Percentiles rank a stretch among this genome's conserved stretches.
These are phyloP conservation scores for Chrysoporthe deuterocubensis DNA, from an alignment of 2,329 filamentous ascomycete species.

Conservation along the genomic window DNA sequence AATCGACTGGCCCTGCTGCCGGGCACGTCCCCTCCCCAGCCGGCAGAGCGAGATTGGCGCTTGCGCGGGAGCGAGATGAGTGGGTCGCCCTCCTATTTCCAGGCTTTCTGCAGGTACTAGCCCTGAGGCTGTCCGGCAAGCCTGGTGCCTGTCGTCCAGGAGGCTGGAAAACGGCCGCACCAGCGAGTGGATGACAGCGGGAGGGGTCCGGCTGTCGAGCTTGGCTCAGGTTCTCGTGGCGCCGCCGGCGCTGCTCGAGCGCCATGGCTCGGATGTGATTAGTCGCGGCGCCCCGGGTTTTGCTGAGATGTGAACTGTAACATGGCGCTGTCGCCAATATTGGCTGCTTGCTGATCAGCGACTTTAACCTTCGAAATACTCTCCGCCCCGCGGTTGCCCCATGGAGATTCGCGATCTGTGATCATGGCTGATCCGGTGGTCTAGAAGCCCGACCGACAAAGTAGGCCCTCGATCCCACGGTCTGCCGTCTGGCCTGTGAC, in stretches of 20 bases:
- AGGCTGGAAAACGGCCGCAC: not conserved
- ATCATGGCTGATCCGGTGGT: not conserved
- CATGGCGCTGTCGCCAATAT: not conserved
- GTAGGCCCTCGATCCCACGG: not conserved
- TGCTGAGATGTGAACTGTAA: not conserved
- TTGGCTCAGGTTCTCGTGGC: not conserved
- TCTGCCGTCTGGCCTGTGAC: conserved; percentile 2
- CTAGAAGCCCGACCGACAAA: not conserved
- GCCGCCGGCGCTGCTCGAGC: not conserved
- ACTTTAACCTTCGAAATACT: not conserved
- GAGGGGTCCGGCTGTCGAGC: not conserved
- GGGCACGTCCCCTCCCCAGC: not conserved
- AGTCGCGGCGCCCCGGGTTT: too few relatives aligned
- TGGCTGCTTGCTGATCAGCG: not conserved
- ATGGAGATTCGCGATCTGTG: not conserved
- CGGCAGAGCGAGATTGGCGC: conserved; percentile 5
- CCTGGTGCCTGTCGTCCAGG: conserved; percentile 1
- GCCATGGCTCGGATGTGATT: too few relatives aligned
- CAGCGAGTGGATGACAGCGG: conserved; percentile 6
- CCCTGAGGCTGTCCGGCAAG: not conserved
- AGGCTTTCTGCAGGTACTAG: not conserved
- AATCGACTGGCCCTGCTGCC: not conserved
- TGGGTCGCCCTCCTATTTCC: conserved; percentile 2
- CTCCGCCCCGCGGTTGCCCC: too few relatives aligned
- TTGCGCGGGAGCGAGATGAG: conserved; percentile 3